Evolutionary conservation across 352 stramenopile genomes (phyloP).

Genomic region (Phytopythium ostracodes): DNA sequence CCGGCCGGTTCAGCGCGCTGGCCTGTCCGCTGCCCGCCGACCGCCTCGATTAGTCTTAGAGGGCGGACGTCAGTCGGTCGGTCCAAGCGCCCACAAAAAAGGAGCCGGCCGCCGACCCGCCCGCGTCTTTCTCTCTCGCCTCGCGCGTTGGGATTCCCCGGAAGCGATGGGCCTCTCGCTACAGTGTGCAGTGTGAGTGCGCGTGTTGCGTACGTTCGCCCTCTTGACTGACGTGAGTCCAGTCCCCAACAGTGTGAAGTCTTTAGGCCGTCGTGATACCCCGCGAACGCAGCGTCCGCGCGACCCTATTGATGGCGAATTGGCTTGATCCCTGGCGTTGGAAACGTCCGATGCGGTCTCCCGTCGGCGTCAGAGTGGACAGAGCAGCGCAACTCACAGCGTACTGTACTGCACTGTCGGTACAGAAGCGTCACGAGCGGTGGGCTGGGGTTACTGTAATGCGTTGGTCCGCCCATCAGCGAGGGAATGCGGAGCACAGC

Average conservation of each 20-base stretch:
- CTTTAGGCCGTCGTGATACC: background rate
- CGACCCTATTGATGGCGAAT: too few relatives aligned
- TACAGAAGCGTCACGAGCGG: too few relatives aligned
- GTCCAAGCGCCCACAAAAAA: background rate
- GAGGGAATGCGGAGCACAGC: too few relatives aligned
- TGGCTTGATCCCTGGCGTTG: background rate
- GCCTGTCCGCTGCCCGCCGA: background rate
- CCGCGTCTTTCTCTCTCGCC: constrained; percentile 2
- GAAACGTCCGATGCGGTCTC: background rate
- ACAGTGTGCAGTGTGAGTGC: background rate
- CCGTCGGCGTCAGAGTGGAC: too few relatives aligned
- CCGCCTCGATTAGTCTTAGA: background rate
- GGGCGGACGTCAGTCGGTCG: too few relatives aligned
- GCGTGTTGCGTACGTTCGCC: background rate
- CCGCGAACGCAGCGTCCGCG: too few relatives aligned
- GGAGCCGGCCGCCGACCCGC: background rate
- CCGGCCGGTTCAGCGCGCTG: background rate
- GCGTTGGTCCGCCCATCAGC: too few relatives aligned
- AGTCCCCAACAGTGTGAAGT: background rate
- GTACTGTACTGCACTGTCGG: too few relatives aligned
- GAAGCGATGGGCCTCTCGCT: background rate
- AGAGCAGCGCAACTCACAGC: too few relatives aligned
- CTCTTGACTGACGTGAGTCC: background rate
- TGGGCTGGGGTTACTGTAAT: too few relatives aligned
- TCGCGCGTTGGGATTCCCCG: background rate